Evolutionary conservation across 371 early-diverging fungal species (phyloP), one percentile per base, ranked within the genome.

Genomic region (Neoconidiobolus thromboides): DNA sequence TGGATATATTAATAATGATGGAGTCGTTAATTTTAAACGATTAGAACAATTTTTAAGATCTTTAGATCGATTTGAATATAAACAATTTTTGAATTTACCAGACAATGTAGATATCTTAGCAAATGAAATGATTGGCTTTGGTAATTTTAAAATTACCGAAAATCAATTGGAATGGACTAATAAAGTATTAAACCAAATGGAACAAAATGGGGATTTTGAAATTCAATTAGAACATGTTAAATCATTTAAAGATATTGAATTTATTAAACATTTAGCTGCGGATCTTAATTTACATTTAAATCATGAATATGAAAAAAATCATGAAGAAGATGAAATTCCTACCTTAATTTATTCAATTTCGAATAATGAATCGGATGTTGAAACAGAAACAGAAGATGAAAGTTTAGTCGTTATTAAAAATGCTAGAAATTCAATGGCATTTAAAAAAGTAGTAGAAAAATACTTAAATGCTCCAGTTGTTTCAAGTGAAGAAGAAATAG

Each of bases 1-100:
- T 3, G 93, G 91, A 0, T 94, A 96, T 61, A 73, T 96, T 48
- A 86, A 91, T 67, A 81, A 91, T 56, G 78, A 78, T 41, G 96
- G 96, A 14, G 60, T 69, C 6, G 71, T 95, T 26, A 67, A 89
- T 60, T 68, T 89, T 48, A 66, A 62, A 1, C 69, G 81, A 46
- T 70, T 83, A 54, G 82, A 87, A 66, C 64, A 69, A 48, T 69
- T 91, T 49, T 67, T 89, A 55, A 74, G 86, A 39, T 76, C 85
- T 0, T 58, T 86, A 60, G 70, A 70, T 37, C 77, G 80, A 55
- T 86, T 82, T 62, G 83, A 84, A 43, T 68, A 55, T 42, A 14
- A 12, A 12, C 55, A 41, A 12, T 55, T 55, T 41, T 41, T 55
- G 38, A 38, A 26, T 12, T 12, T 55, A 7, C 38, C 55, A 7